Base-by-base conservation (phyloP, 1,284 basidiomycete species). In the Trametes hirsuta region DNA sequence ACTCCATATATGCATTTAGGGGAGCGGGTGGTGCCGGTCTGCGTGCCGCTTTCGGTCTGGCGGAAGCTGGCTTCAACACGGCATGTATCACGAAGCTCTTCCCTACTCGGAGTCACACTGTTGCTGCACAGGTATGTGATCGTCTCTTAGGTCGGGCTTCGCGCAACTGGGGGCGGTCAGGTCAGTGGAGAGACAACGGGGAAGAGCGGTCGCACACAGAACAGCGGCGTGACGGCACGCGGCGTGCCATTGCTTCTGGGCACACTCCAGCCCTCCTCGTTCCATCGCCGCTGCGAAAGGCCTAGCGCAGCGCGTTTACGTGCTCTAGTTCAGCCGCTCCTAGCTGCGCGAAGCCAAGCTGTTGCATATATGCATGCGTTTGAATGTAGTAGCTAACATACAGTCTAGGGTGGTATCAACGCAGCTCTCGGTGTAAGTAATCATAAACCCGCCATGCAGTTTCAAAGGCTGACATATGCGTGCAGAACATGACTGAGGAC, bases 81-180 rank as follows among this genome's bases (percentile, higher is more conserved):
- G 95, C 95, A 25, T 98, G 97, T 76, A 98, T 98, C 76, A 97
- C 97, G 69, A 99, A 99, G 80, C 86, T 99, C 24, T 99, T 99
- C 84, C 97, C 97, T n/a, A 99, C 97, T 30, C 88, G 97, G 77
- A 95, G 92, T 80, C 97, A 99, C 77, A 99, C 97, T 42, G 97
- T 99, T 68, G 97, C 97, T 64, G 97, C 97, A 55, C 97, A 98
- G 85, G 90, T 89, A 70, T 55, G 81, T 74, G 41, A 2, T 30
- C 30, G 30, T 1, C 8, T 30, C 8, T 8, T 30, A 8, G 5
- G 30, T 5, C 8, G 30, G 30, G 30, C 30, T 30, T 30, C 8
- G 30, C 8, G 30, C 30, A 30, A 8, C 30, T 2, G 30, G 30
- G 30, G 30, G 1, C 8, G 0, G 30, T 30, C 30, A 5, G 30